These are phyloP conservation scores for Exophiala lecanii-corni DNA, from an alignment of 2,329 filamentous ascomycete species.

Conservation along the genomic window DNA sequence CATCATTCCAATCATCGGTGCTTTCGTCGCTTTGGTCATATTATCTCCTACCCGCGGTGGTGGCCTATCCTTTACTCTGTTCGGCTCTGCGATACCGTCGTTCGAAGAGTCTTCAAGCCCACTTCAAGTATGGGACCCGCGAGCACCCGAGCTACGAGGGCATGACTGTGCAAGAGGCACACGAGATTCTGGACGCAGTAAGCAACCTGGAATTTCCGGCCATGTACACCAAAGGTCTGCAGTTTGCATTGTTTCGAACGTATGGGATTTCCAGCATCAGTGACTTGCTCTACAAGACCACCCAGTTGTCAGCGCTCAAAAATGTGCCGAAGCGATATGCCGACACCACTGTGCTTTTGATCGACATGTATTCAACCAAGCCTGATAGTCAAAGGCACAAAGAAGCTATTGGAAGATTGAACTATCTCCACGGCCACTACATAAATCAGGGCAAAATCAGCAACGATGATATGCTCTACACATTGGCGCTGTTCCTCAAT, in stretches of 20 bases:
- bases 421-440: slow-evolving; percentile 58
- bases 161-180: slow-evolving; percentile 47
- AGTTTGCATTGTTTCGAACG: slow-evolving; percentile 37
- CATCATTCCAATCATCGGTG: slow-evolving; percentile 8
- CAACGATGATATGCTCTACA: slow-evolving; percentile 62
- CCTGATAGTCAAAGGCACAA: slow-evolving; percentile 38
- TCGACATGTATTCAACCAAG: slow-evolving; percentile 43
- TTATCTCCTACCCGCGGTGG: slow-evolving; percentile 17
- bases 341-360: slow-evolving; percentile 48
- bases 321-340: slow-evolving; percentile 50
- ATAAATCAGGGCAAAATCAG: slow-evolving; percentile 55
- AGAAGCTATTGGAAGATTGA: slow-evolving; percentile 58
- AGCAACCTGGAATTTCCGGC: slow-evolving; percentile 24
- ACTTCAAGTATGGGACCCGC: slow-evolving; percentile 21
- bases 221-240: slow-evolving; percentile 24
- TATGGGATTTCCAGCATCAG: slow-evolving; percentile 56
- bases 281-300: slow-evolving; percentile 45
- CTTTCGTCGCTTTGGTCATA: slow-evolving; percentile 20
- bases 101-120: slow-evolving; percentile 18
- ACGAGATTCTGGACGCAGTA: slow-evolving; percentile 20
- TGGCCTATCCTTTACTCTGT: slow-evolving; percentile 23
- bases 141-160: slow-evolving; percentile 24
- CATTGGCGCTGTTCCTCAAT: slow-evolving; percentile 59
- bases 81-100: slow-evolving; percentile 20
- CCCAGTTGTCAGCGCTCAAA: slow-evolving; percentile 43